phyloP scores from a whole-genome alignment of 1,284 basidiomycete genomes.

The Acaromyces ingoldii region DNA sequence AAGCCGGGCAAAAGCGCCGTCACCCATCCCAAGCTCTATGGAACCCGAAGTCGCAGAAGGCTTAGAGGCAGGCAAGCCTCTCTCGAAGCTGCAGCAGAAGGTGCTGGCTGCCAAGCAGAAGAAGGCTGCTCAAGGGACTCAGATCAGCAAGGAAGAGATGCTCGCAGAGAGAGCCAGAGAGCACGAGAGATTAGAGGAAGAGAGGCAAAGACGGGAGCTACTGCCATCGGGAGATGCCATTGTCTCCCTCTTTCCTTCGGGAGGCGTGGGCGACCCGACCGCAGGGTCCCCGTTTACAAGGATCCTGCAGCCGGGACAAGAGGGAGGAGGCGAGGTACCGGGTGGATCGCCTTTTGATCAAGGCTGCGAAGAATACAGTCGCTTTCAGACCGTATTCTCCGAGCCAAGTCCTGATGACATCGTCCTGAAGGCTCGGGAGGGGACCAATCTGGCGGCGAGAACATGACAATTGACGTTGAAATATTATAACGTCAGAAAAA shows the following conservation, averaged over 20 bases:
- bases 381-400: slow-evolving; percentile 58
- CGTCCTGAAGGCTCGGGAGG: slow-evolving; percentile 70
- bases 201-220: slow-evolving; percentile 1
- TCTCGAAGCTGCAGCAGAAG: slow-evolving; percentile 58
- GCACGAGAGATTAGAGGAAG: not conserved
- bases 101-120: slow-evolving; percentile 5
- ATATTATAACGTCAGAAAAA: slow-evolving; percentile 6
- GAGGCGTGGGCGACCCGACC: too few species aligned
- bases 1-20: not conserved
- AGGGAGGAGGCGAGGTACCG: slow-evolving; percentile 7
- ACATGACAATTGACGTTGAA: not conserved
- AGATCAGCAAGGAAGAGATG: not conserved
- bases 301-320: slow-evolving; percentile 2
- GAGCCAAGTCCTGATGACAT: slow-evolving; percentile 81
- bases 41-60: not conserved
- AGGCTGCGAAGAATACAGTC: slow-evolving; percentile 10
- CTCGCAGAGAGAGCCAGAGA: not conserved
- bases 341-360: slow-evolving; percentile 29
- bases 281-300: slow-evolving; percentile 10
- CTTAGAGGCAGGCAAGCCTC: slow-evolving; percentile 43
- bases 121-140: not conserved
- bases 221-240: slow-evolving; percentile 17
- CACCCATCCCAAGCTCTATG: not conserved
- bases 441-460: slow-evolving; percentile 56
- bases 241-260: slow-evolving; percentile 36